phyloP scores from a whole-genome alignment of 441 rosid genomes.

The Arabidopsis lyrata region DNA sequence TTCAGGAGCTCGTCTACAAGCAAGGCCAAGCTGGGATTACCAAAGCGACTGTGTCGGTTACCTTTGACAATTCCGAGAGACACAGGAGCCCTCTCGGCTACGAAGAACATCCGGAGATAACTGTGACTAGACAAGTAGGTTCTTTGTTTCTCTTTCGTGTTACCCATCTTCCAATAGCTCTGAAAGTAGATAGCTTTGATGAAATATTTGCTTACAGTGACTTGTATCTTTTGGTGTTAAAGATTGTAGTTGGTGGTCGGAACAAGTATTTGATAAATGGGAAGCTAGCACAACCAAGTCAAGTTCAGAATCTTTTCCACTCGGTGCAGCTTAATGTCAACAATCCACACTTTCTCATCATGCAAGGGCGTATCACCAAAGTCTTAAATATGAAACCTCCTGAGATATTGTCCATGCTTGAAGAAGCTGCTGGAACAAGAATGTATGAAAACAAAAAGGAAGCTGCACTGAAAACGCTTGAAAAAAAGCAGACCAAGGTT shows the following conservation, averaged over 20 bases:
- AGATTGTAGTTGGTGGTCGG: slow-evolving; percentile 94
- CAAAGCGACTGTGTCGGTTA: slow-evolving; percentile 89
- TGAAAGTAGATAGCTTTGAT: slow-evolving; percentile 15
- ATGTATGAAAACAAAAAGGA: slow-evolving; percentile 99
- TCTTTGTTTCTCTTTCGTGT: background rate
- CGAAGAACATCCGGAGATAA: slow-evolving; percentile 85
- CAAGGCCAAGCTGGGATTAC: slow-evolving; percentile 99
- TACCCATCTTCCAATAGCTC: background rate
- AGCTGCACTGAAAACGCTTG: slow-evolving; percentile 89
- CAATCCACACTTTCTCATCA: slow-evolving; percentile 97
- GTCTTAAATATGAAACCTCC: slow-evolving; percentile 99
- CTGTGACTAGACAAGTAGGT: slow-evolving; percentile 90
- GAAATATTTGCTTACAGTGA: too few relatives aligned
- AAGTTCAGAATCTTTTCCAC: slow-evolving; percentile 97
- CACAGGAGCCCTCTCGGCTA: slow-evolving; percentile 87
- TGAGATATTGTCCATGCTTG: slow-evolving; percentile 98
- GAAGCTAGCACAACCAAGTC: slow-evolving; percentile 96
- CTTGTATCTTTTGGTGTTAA: too few relatives aligned
- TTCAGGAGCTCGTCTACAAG: slow-evolving; percentile 98
- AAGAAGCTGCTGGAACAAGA: slow-evolving; percentile 99
- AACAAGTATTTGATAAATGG: slow-evolving; percentile 97
- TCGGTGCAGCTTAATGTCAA: slow-evolving; percentile 98
- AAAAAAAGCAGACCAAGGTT: slow-evolving; percentile 96
- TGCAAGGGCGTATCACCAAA: slow-evolving; percentile 99
- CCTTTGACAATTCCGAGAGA: slow-evolving; percentile 86